Evolutionary conservation across 352 stramenopile genomes (phyloP).

Genomic region (Blastocystis sp.): DNA sequence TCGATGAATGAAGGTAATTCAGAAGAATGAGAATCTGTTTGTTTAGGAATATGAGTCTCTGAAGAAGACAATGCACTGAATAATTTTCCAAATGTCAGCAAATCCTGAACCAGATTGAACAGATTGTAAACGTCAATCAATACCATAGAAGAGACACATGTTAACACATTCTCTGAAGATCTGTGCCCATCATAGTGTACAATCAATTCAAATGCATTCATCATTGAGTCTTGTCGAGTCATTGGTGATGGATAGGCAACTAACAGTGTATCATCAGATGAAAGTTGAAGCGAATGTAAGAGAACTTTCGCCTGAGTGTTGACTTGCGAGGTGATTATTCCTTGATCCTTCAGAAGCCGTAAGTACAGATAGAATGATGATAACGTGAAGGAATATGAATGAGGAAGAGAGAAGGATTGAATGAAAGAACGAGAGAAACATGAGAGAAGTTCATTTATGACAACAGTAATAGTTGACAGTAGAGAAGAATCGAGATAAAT

Average conservation of each 20-base stretch:
- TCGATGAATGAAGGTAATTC: background rate
- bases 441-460: background rate
- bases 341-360: background rate
- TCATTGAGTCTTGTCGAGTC: background rate
- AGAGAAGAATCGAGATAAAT: background rate
- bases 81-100: background rate
- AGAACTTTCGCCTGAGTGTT: background rate
- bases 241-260: background rate
- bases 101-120: background rate
- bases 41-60: no score
- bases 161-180: background rate
- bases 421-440: background rate
- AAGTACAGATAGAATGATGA: background rate
- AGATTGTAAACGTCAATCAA: background rate
- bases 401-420: background rate
- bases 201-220: slow-evolving; percentile 5
- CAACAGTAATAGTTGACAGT: background rate
- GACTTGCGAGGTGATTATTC: background rate
- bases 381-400: background rate
- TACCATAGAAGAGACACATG: background rate
- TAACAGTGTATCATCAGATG: background rate
- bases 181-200: background rate
- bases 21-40: no score
- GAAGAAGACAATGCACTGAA: background rate
- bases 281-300: background rate